Evolutionary conservation across 2,329 filamentous ascomycete species (phyloP).

Genomic region (Furcasterigmium sp.): DNA sequence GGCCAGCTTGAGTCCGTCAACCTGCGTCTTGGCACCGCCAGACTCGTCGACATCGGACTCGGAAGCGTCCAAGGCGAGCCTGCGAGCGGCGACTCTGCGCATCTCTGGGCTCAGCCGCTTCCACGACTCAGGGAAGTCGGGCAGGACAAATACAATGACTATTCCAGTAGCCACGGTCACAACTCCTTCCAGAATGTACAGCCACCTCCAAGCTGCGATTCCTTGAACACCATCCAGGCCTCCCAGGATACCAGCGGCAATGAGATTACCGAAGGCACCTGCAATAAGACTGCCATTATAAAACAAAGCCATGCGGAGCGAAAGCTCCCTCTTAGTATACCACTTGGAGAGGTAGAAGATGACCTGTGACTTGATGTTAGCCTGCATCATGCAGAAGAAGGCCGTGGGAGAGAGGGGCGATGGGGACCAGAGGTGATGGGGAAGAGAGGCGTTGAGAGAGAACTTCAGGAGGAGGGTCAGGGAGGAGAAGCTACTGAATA

Average conservation of each 20-base stretch:
- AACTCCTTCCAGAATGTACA: constrained; percentile 36
- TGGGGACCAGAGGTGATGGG: no score
- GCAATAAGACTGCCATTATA: constrained; percentile 16
- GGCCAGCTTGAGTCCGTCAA: constrained; percentile 14
- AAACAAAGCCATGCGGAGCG: constrained; percentile 26
- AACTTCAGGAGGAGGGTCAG: no score
- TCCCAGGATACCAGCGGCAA: constrained; percentile 20
- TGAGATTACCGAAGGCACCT: constrained; percentile 13
- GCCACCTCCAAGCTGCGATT: constrained; percentile 40
- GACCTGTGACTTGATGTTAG: background rate
- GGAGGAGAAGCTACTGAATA: no score
- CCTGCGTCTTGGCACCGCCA: constrained; percentile 7
- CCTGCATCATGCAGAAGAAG: no score
- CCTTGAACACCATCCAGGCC: constrained; percentile 30
- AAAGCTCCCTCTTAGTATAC: constrained; percentile 40
- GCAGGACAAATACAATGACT: constrained; percentile 52
- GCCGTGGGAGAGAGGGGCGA: no score
- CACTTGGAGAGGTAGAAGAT: constrained; percentile 34
- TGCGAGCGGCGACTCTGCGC: constrained; percentile 14
- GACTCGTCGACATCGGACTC: constrained; percentile 15
- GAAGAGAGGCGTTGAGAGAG: no score
- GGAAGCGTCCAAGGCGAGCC: constrained; percentile 13
- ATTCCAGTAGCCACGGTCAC: constrained; percentile 51
- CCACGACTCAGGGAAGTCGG: constrained; percentile 52
- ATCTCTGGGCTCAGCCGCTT: constrained; percentile 15